phyloP scores from a whole-genome alignment of 164 flowering plant genomes.

The Platanus orientalis region DNA sequence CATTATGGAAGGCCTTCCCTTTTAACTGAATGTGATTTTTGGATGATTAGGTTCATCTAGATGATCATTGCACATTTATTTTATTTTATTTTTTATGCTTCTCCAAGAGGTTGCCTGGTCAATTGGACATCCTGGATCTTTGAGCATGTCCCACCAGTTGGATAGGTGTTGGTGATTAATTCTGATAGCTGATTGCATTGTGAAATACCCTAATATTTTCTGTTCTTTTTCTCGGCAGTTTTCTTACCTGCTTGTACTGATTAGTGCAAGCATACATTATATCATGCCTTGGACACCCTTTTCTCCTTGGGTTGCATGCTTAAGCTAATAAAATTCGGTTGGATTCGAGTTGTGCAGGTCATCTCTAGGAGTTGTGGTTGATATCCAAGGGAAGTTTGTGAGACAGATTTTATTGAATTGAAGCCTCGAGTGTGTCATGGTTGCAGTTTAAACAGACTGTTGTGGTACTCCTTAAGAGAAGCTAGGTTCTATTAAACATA shows the following conservation, averaged over 20 bases:
- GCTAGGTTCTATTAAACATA: too few relatives aligned
- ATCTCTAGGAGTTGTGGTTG: constrained; percentile 5
- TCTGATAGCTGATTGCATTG: background rate
- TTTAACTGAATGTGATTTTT: background rate
- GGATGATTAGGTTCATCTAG: too few relatives aligned
- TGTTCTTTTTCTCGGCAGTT: background rate
- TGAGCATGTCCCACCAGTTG: background rate
- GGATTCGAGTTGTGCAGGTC: constrained; percentile 9
- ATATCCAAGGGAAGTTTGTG: background rate
- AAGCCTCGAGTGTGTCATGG: too few relatives aligned
- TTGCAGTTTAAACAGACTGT: too few relatives aligned
- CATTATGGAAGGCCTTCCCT: background rate
- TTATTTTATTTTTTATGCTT: too few relatives aligned
- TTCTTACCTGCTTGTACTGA: background rate
- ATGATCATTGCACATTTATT: too few relatives aligned
- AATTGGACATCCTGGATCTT: background rate
- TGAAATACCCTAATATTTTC: background rate
- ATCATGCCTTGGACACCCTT: background rate
- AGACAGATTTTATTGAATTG: too few relatives aligned
- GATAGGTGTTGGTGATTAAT: background rate
- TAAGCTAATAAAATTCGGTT: background rate
- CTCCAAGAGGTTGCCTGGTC: background rate
- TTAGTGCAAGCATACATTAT: background rate
- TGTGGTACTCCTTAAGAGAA: too few relatives aligned
- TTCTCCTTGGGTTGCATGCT: background rate